Percentiles rank a stretch among this genome's conserved stretches.
Evolutionary conservation across 2,329 filamentous ascomycete genomes (phyloP).

Genomic region (Talaromyces marneffei): DNA sequence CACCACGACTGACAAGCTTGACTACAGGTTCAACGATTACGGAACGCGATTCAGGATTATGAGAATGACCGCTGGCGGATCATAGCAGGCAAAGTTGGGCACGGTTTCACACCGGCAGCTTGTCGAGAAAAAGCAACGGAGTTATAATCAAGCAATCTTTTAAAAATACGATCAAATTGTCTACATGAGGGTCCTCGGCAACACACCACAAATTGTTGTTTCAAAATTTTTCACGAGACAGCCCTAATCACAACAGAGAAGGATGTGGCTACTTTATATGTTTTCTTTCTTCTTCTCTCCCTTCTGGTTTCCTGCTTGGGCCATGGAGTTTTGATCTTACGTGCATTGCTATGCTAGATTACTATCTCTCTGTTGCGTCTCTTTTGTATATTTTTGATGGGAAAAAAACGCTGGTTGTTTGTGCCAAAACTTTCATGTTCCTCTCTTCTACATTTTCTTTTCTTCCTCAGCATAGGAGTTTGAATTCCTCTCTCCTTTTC

Average conservation of each 20-base stretch:
- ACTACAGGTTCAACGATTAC: slow-evolving; percentile 33
- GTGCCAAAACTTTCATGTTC: background rate
- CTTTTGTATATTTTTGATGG: background rate
- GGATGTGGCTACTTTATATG: background rate
- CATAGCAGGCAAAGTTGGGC: slow-evolving; percentile 83
- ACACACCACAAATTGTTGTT: background rate
- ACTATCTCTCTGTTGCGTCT: background rate
- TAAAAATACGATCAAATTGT: background rate
- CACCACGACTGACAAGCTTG: slow-evolving; percentile 6
- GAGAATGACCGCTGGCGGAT: slow-evolving; percentile 79
- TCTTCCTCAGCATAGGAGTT: background rate
- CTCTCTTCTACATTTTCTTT: background rate
- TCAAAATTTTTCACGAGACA: background rate
- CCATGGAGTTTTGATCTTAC: slow-evolving; percentile 1
- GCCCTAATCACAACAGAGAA: background rate
- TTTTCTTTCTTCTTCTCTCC: background rate
- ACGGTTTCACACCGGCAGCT: slow-evolving; percentile 78
- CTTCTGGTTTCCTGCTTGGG: background rate
- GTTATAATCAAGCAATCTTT: slow-evolving; percentile 35
- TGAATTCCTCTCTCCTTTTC: background rate
- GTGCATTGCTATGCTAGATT: background rate
- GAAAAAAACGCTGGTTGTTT: background rate
- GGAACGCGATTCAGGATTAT: slow-evolving; percentile 37
- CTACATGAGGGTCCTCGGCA: background rate
- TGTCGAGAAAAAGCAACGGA: slow-evolving; percentile 75